Percentiles rank a stretch among this genome's conserved stretches.
phyloP scores from a whole-genome alignment of 768 basidiomycete species.

The Ramaria rubella region DNA sequence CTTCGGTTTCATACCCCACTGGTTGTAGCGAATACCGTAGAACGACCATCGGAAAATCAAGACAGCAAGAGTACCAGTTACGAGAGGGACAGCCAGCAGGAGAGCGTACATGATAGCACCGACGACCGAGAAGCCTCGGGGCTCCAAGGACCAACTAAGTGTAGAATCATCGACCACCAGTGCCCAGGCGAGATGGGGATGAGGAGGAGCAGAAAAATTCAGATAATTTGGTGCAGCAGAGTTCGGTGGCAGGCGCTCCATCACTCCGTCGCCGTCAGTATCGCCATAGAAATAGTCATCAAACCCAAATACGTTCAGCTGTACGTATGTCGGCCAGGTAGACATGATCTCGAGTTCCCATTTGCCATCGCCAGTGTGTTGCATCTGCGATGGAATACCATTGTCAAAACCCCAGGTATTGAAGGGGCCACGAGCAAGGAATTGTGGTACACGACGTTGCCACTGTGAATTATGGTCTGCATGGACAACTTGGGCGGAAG shows the following conservation, averaged over 20 bases:
- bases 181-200: slow-evolving; percentile 84
- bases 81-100: slow-evolving; percentile 70
- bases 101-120: slow-evolving; percentile 87
- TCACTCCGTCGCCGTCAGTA: slow-evolving; percentile 74
- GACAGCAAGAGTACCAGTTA: slow-evolving; percentile 80
- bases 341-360: slow-evolving; percentile 92
- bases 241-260: slow-evolving; percentile 90
- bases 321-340: slow-evolving; percentile 82
- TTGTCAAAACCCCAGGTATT: slow-evolving; percentile 90
- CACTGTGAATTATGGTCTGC: slow-evolving; percentile 54
- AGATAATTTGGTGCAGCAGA: slow-evolving; percentile 77
- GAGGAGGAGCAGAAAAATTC: slow-evolving; percentile 87
- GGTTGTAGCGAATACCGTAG: slow-evolving; percentile 93
- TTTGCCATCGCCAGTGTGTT: slow-evolving; percentile 49
- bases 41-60: slow-evolving; percentile 91
- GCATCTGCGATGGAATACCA: slow-evolving; percentile 69
- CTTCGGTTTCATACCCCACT: slow-evolving; percentile 76
- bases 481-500: slow-evolving; percentile 64
- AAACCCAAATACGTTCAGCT: slow-evolving; percentile 86
- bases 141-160: slow-evolving; percentile 71
- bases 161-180: slow-evolving; percentile 71
- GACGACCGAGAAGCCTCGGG: slow-evolving; percentile 73
- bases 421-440: slow-evolving; percentile 83
- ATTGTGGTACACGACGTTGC: slow-evolving; percentile 75
- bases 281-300: slow-evolving; percentile 94